Base-by-base conservation (phyloP, 805 yeast genomes). In the Metschnikowia vanudenii region DNA sequence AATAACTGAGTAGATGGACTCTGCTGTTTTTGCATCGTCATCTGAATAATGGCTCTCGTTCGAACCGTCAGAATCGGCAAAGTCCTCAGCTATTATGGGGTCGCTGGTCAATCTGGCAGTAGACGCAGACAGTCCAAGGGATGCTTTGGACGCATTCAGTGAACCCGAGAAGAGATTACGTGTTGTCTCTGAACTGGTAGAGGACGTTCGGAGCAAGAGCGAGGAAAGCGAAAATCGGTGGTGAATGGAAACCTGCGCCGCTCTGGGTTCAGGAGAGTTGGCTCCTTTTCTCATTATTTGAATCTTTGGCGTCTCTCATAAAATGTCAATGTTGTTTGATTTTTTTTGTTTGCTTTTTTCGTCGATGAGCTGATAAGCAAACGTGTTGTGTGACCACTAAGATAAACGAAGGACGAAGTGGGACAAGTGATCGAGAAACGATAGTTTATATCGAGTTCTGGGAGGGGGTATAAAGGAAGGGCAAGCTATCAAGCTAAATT, bases 61-160 rank as follows among this genome's bases (percentile, higher is more conserved):
- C 1, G 62, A 54, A 1, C 63, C 54, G n/a, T 46, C 54, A 19
- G 74, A 63, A 51, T 71, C 76, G 14, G 75, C 75, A 53, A 71
- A 69, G 37, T 70, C 75, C 10, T 61, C 65, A 19, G 67, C 45
- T 5, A 57, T 54, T 28, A 61, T 46, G 22, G 45, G 41, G 28
- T 37, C 43, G 8, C 22, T 16, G 10, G 18, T 26, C 5, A 39
- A 16, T 30, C 20, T 28, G n/a, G 43, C 20, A 7, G 35, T 16
- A 24, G 47, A 41, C 7, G 30, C 31, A 5, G 39, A 28, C 37
- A 41, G 46, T 4, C 33, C 29, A 13, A 50, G 49, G 5, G 53
- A 46, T 2, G 32, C 30, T 5, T 42, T 43, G 6, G 53, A 50
- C n/a, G 40, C 49, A 17, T 50, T 46, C 5, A 16, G 42, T 3